Percentiles rank a stretch among this genome's conserved stretches.
phyloP scores from a whole-genome alignment of 164 flowering plant species.

The Tetracentron sinense region DNA sequence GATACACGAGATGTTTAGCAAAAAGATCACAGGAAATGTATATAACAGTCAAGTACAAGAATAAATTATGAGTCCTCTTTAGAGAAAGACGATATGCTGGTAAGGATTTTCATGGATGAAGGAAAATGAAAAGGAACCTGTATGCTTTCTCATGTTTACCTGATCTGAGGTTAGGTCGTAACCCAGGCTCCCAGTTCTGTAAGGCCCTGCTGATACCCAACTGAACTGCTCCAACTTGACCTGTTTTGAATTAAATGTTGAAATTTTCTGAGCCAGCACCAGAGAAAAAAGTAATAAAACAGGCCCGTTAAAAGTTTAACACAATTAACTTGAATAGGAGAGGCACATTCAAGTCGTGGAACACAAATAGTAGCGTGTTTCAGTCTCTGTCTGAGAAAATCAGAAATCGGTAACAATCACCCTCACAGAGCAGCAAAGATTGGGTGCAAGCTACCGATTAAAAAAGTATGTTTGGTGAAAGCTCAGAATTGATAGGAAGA shows the following conservation, averaged over 20 bases:
- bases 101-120: neutral
- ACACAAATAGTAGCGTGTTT: too few species aligned
- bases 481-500: too few species aligned
- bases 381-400: too few species aligned
- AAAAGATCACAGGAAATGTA: too few species aligned
- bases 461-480: too few species aligned
- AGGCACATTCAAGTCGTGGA: neutral
- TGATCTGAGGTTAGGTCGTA: slow-evolving; percentile 69
- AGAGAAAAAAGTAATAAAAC: neutral
- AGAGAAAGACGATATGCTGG: too few species aligned
- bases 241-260: slow-evolving; percentile 31
- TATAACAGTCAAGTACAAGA: too few species aligned
- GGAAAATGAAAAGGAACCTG: neutral
- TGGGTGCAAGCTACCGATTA: too few species aligned
- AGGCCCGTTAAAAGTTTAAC: neutral
- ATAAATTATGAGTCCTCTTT: too few species aligned
- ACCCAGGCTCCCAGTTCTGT: slow-evolving; percentile 90
- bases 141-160: slow-evolving; percentile 33
- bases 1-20: neutral
- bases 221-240: slow-evolving; percentile 95
- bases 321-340: neutral
- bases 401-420: too few species aligned
- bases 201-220: slow-evolving; percentile 92
- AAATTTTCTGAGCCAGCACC: neutral
- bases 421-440: too few species aligned